These are phyloP conservation scores for Basipetospora sp. DNA, from an alignment of 2,329 filamentous ascomycete genomes.

Conservation along the genomic window DNA sequence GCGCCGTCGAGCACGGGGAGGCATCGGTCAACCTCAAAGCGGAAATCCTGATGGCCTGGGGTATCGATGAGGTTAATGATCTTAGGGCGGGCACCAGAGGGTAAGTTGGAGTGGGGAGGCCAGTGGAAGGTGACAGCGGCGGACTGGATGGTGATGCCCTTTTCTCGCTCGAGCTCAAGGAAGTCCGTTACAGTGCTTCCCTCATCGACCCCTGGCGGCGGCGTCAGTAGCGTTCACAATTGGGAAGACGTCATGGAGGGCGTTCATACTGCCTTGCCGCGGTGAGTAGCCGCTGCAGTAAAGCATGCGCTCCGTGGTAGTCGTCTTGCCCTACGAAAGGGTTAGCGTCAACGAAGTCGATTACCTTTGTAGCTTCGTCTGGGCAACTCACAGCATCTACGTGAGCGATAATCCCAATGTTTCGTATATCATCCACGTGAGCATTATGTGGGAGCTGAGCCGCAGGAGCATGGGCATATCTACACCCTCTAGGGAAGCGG, in stretches of 20 bases:
- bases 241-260: too few species aligned
- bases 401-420: conserved; percentile 97
- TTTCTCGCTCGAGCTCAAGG: conserved; percentile 57
- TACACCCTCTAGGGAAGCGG: neutral
- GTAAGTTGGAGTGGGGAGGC: conserved; percentile 45
- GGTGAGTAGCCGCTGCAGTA: conserved; percentile 86
- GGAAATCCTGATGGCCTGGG: conserved; percentile 91
- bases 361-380: neutral
- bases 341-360: too few species aligned
- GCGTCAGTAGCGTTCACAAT: neutral
- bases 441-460: conserved; percentile 1
- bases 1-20: conserved; percentile 77
- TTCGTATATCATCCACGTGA: conserved; percentile 45
- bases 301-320: conserved; percentile 96
- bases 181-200: conserved; percentile 97
- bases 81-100: conserved; percentile 33
- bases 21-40: conserved; percentile 87
- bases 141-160: conserved; percentile 80
- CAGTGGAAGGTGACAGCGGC: conserved; percentile 91
- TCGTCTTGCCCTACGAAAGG: conserved; percentile 63
- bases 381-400: conserved; percentile 61
- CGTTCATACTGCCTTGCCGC: conserved; percentile 62
- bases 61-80: conserved; percentile 90
- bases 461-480: neutral
- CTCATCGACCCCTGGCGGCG: conserved; percentile 63